Evolutionary conservation across 2,329 filamentous ascomycete genomes (phyloP).

Genomic region (Mycogone perniciosa): DNA sequence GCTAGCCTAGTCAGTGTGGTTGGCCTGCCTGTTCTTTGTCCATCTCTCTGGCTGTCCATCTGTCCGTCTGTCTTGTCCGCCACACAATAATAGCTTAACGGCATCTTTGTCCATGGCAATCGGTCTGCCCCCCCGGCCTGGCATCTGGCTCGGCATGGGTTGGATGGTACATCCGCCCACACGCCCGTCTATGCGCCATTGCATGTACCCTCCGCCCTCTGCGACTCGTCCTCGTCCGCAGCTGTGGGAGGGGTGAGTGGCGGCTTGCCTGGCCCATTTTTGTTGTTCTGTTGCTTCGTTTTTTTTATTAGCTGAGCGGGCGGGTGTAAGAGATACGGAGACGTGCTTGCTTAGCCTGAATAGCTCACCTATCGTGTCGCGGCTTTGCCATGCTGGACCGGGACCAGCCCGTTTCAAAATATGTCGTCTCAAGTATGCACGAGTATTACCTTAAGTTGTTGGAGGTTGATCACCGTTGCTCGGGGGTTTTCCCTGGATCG

Average conservation of each 20-base stretch:
- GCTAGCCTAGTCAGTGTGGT: neutral
- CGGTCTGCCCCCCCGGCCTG: too few relatives aligned
- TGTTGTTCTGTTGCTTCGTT: constrained; percentile 1
- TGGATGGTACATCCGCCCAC: too few relatives aligned
- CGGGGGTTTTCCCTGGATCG: neutral
- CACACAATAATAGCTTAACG: too few relatives aligned
- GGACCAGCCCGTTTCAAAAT: constrained; percentile 11
- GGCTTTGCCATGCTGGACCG: constrained; percentile 11
- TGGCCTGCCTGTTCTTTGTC: neutral
- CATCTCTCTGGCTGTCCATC: neutral
- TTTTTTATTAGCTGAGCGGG: constrained; percentile 11
- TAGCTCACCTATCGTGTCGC: constrained; percentile 8
- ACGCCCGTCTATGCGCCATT: too few relatives aligned
- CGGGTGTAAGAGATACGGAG: constrained; percentile 12
- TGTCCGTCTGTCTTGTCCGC: neutral
- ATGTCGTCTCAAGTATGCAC: constrained; percentile 6
- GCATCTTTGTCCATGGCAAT: too few relatives aligned
- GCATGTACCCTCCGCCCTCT: too few relatives aligned
- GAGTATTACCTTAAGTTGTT: neutral
- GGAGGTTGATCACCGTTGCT: neutral
- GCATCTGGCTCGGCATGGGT: too few relatives aligned
- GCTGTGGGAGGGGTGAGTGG: constrained; percentile 10
- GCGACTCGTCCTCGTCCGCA: neutral
- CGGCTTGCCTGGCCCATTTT: constrained; percentile 9
- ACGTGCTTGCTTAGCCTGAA: constrained; percentile 11